Evolutionary conservation across 2,329 filamentous ascomycete genomes (phyloP).

Genomic region (Scedosporium dehoogii): DNA sequence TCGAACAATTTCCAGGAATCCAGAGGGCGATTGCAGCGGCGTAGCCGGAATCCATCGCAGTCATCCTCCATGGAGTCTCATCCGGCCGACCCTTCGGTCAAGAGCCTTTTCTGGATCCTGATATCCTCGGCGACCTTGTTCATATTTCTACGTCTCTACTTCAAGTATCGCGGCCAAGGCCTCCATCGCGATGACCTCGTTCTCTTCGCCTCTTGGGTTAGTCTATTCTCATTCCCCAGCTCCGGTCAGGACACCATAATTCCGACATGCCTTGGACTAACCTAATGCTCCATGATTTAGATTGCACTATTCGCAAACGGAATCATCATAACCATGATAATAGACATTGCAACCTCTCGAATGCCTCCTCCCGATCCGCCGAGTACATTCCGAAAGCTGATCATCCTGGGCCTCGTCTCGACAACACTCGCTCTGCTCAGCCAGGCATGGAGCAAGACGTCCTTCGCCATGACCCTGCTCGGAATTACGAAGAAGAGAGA

Average conservation of each 20-base stretch:
- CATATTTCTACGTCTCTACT: neutral
- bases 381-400: neutral
- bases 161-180: neutral
- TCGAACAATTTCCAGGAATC: too few species aligned
- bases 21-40: too few species aligned
- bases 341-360: neutral
- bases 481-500: constrained; percentile 13
- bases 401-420: neutral
- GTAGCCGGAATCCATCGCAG: neutral
- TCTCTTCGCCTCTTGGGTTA: neutral
- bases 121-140: neutral
- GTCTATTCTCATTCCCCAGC: neutral
- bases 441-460: constrained; percentile 19
- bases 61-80: neutral
- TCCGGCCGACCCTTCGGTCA: neutral
- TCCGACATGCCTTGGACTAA: neutral
- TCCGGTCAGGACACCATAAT: neutral
- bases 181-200: neutral
- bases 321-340: neutral
- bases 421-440: neutral
- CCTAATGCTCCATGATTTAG: neutral
- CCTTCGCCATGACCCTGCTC: constrained; percentile 19
- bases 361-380: neutral
- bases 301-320: neutral
- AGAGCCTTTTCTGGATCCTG: neutral